Base-by-base conservation (phyloP, 495 filamentous ascomycete genomes). In the Aspergillus avenaceus region DNA sequence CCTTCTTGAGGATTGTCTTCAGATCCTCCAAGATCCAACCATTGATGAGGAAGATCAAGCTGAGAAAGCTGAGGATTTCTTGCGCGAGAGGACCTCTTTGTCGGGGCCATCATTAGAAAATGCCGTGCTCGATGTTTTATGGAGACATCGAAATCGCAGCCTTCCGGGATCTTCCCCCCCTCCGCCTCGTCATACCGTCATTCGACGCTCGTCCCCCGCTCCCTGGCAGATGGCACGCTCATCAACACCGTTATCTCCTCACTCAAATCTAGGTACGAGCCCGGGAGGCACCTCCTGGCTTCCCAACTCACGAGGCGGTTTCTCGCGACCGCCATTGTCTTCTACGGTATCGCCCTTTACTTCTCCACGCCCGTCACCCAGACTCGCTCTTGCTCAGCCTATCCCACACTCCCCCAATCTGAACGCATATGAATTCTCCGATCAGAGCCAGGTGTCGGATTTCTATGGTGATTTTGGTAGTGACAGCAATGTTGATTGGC, bases 11-110 rank as follows among this genome's bases (percentile, higher is more conserved):
- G 78, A 88, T 52, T 96, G 90, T 63, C 83, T 95, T 53, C 87
- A 89, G 25, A 77, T 97, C 63, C 84, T 99, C 38, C 84, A 92
- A 70, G 88, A 97, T 66, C 70, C 81, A 50, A 75, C 69, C 45
- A 71, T 96, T 21, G 89, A 95, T 54, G 95, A 97, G 58, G 95
- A 99, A 63, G 95, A 97, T 53, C 95, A 91, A 74, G 88, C 86
- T 3, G 95, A 99, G 66, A 91, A 85, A 69, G 75, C 96, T 43
- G 90, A 96, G 64, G 88, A 91, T 54, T 75, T 95, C 18, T 75
- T 97, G 52, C 84, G 83, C 66, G 84, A 83, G 49, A 85, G 90
- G 70, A 90, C 89, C 6, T 79, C 78, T 13, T 71, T 97, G 46
- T 79, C 76, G 8, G 91, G 90, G n/a, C 70, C 84, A 53, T 72